phyloP scores from a whole-genome alignment of 140 eudicot species.

The Anethum foeniculum region DNA sequence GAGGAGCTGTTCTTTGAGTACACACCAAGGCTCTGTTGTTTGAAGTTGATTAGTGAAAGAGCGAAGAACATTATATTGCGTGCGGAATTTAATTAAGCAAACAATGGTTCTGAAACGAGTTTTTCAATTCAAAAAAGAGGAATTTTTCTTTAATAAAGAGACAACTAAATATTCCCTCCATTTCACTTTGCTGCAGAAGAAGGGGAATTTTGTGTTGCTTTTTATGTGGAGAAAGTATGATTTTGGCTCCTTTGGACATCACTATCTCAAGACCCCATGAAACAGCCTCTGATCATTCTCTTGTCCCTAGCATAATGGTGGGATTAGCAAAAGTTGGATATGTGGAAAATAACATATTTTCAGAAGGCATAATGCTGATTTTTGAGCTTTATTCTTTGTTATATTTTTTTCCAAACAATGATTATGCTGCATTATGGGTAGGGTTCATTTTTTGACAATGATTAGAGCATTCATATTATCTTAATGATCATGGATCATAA shows the following conservation, averaged over 20 bases:
- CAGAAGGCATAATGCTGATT: not conserved
- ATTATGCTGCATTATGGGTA: constrained; percentile 7
- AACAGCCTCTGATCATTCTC: constrained; percentile 8
- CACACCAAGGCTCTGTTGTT: constrained; percentile 21
- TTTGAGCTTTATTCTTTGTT: constrained; percentile 8
- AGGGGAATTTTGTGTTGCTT: constrained; percentile 44
- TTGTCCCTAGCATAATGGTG: constrained; percentile 9
- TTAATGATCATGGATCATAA: constrained; percentile 10
- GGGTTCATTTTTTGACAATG: constrained; percentile 11
- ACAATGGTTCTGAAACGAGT: constrained; percentile 7
- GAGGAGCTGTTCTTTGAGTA: constrained; percentile 31
- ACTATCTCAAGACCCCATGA: constrained; percentile 3
- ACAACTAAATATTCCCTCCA: constrained; percentile 35
- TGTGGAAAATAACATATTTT: constrained; percentile 1
- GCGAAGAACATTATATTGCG: constrained; percentile 13
- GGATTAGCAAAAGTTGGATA: constrained; percentile 1
- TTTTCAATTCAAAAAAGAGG: constrained; percentile 43
- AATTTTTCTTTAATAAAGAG: constrained; percentile 59
- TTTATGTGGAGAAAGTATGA: constrained; percentile 51
- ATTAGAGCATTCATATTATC: not conserved
- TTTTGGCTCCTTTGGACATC: constrained; percentile 45
- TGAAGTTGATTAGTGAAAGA: constrained; percentile 23
- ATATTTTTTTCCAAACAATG: constrained; percentile 1
- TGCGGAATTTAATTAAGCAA: constrained; percentile 11
- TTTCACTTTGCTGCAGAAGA: constrained; percentile 31